These are phyloP conservation scores for Lecanicillium sp. DNA, from an alignment of 2,329 filamentous ascomycete genomes.

Conservation along the genomic window DNA sequence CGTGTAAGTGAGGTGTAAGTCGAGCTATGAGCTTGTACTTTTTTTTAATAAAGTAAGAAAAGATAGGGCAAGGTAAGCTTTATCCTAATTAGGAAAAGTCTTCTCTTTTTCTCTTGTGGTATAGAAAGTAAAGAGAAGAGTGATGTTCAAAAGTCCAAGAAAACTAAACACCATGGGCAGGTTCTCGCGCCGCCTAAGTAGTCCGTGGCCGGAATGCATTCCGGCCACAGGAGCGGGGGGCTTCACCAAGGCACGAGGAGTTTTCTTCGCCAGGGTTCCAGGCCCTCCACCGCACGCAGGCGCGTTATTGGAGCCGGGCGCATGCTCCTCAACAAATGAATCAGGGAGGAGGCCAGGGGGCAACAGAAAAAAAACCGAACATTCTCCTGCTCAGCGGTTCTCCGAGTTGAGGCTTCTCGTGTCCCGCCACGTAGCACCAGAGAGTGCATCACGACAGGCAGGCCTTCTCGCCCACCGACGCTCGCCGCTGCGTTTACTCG, in stretches of 20 bases:
- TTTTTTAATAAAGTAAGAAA: constrained; percentile 6
- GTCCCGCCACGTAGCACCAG: too few species aligned
- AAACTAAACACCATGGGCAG: constrained; percentile 12
- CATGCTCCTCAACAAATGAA: neutral
- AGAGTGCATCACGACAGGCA: too few species aligned
- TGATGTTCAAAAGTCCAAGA: constrained; percentile 8
- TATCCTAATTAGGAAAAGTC: constrained; percentile 1
- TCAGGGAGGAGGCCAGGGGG: too few species aligned
- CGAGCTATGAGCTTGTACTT: constrained; percentile 8
- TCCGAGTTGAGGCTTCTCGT: neutral
- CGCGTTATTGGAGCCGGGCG: neutral
- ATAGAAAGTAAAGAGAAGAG: constrained; percentile 9
- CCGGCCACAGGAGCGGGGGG: constrained; percentile 31
- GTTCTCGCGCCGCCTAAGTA: constrained; percentile 35
- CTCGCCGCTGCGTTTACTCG: too few species aligned
- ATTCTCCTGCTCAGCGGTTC: neutral
- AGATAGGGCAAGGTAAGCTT: constrained; percentile 6
- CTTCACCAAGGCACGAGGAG: constrained; percentile 5
- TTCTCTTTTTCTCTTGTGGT: neutral
- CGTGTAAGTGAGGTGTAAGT: constrained; percentile 6
- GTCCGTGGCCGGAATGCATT: constrained; percentile 39
- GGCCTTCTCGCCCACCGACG: too few species aligned
- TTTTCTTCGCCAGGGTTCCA: constrained; percentile 2
- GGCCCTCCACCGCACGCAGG: constrained; percentile 3
- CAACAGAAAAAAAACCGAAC: too few species aligned